Base-by-base conservation (phyloP, 169 alveolate genomes). In the Cryptosporidium sp. region DNA sequence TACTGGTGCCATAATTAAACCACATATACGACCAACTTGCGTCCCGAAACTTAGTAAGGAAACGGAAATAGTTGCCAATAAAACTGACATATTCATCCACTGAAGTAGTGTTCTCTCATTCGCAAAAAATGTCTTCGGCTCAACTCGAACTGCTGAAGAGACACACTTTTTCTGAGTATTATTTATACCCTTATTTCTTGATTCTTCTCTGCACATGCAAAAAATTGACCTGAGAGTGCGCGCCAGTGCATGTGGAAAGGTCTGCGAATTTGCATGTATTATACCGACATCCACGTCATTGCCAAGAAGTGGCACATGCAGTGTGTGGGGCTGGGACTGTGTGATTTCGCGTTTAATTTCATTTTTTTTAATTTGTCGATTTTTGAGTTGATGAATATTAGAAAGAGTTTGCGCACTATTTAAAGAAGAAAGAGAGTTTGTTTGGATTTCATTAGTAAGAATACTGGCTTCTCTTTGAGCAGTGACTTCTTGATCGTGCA, bases 121-220 rank as follows among this genome's bases (percentile, higher is more conserved):
- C 4, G 96, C 96, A 85, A 93, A 93, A 85, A 93, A 93, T 4
- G 96, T 93, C 91, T 93, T 93, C 18, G 96, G 96, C 62, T 93
- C 96, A 1, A 93, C 96, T 35, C 96, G 84, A 26, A 93, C 96
- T 10, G 94, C 85, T 1, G 96, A 84, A 41, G 84, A 86, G 3
- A 41, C 70, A 48, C 51, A 31, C 67, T 51, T 69, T 51, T 67
- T 26, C 8, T 51, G 84, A 55, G 3, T n/a, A 68, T 39, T 29
- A 69, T 31, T 33, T 4, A 10, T 6, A 23, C 9, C 21, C 14
- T n/a, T 31, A 21, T 26, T 50, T 69, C 41, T 21, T 29, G 45
- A 67, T 41, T 18, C 18, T 45, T 48, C 41, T 43, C 59, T 21
- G 16, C 52, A 37, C 48, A 43, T 71, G 65, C 62, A 91, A 67